Evolutionary conservation across 129 eudicot species (phyloP).

Genomic region (Chrysanthemum makinoi): DNA sequence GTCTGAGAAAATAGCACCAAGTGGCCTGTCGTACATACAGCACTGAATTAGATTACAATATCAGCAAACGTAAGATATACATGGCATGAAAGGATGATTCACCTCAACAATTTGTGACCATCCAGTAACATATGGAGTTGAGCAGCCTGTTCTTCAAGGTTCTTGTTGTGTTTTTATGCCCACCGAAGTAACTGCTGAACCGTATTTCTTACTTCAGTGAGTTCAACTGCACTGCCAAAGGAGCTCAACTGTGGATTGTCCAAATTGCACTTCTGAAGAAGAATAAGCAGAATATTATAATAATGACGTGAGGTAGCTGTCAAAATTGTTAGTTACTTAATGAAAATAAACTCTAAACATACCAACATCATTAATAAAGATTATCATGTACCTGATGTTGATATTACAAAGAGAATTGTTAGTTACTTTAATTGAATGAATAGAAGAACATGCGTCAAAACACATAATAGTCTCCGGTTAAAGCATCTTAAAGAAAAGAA

Average conservation of each 20-base stretch:
- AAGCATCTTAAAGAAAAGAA: no score
- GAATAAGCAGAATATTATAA: neutral
- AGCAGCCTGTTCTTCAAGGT: slow-evolving; percentile 99
- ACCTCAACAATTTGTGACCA: slow-evolving; percentile 99
- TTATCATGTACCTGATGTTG: no score
- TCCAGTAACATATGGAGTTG: slow-evolving; percentile 95
- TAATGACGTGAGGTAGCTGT: neutral
- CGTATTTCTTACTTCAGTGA: slow-evolving; percentile 60
- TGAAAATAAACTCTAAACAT: no score
- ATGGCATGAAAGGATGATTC: slow-evolving; percentile 3
- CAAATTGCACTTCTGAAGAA: slow-evolving; percentile 52
- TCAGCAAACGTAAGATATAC: neutral
- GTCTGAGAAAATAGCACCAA: no score
- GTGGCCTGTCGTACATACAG: no score
- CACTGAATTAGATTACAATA: neutral
- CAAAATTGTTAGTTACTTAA: no score
- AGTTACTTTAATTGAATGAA: no score
- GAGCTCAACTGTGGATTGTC: slow-evolving; percentile 63
- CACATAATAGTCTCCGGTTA: no score
- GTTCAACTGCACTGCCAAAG: slow-evolving; percentile 69
- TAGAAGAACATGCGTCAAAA: no score
- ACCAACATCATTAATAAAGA: no score
- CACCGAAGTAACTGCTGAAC: slow-evolving; percentile 81
- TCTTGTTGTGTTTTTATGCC: slow-evolving; percentile 96
- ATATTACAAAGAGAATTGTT: no score